These are phyloP conservation scores for Leccinum longicurvipes DNA, from an alignment of 768 basidiomycete genomes.

Conservation along the genomic window DNA sequence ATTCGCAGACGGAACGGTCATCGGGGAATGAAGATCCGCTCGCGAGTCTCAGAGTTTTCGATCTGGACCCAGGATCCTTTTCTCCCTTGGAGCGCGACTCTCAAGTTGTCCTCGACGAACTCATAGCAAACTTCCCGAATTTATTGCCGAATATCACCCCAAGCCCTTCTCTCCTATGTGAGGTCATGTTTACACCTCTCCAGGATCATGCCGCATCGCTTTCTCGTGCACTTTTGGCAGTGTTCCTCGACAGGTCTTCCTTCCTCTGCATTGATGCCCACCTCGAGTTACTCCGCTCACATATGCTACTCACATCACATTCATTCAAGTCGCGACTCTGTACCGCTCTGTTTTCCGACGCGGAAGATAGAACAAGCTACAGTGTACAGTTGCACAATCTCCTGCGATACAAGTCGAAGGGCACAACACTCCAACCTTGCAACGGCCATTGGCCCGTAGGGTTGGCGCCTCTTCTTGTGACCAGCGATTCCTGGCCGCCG, in stretches of 20 bases:
- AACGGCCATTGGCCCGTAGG: slow-evolving; percentile 60
- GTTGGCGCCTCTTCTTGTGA: slow-evolving; percentile 66
- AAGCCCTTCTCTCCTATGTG: slow-evolving; percentile 57
- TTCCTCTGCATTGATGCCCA: slow-evolving; percentile 70
- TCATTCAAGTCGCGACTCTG: slow-evolving; percentile 70
- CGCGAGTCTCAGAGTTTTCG: slow-evolving; percentile 52
- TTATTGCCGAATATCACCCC: slow-evolving; percentile 62
- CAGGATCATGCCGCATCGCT: slow-evolving; percentile 59
- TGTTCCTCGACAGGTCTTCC: slow-evolving; percentile 61
- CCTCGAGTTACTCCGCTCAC: slow-evolving; percentile 66
- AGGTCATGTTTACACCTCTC: slow-evolving; percentile 60
- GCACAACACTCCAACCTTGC: slow-evolving; percentile 9
- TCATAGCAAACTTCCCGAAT: slow-evolving; percentile 58
- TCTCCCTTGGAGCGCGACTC: slow-evolving; percentile 21
- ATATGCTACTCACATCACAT: slow-evolving; percentile 68
- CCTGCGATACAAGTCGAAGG: slow-evolving; percentile 20
- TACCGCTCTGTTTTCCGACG: slow-evolving; percentile 75
- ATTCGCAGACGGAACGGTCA: background rate
- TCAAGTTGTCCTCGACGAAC: slow-evolving; percentile 36
- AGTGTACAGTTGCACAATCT: slow-evolving; percentile 27
- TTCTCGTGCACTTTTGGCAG: slow-evolving; percentile 60
- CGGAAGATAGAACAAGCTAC: slow-evolving; percentile 44
- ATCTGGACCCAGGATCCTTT: slow-evolving; percentile 59
- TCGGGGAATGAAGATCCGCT: slow-evolving; percentile 34
- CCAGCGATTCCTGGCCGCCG: slow-evolving; percentile 81